Base-by-base conservation (phyloP, 441 rosid genomes). In the Manihot esculenta region DNA sequence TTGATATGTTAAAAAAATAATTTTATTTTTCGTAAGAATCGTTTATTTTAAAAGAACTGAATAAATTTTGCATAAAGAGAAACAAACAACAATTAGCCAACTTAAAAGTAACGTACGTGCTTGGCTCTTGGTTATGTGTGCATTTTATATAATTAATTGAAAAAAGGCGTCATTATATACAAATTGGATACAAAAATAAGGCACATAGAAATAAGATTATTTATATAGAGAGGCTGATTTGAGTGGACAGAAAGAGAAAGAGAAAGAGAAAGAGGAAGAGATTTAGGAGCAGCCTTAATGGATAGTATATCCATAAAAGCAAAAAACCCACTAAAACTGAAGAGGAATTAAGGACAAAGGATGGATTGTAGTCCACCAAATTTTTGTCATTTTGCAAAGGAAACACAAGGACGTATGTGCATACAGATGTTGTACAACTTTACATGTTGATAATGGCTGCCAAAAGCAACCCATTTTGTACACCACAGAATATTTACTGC, bases 321-420 rank as follows among this genome's bases (percentile, higher is more conserved):
- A 35, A 33, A 3, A 38, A 38, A 5, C 5, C 48, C 64, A 38
- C 24, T 35, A 35, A 10, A 35, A 0, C 5, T 38, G 9, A 38
- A 38, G 20, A 3, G 24, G 67, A 41, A 35, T 13, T 42, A 23
- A 24, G 6, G 54, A 3, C 12, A 63, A 63, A 14, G 35, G 23
- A 63, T 44, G 66, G 66, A 63, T 63, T 63, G 53, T 45, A 24
- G 13, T 23, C 35, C 50, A 62, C 67, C 67, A 45, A 44, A 38
- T 5, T 5, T 23, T 64, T 47, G 55, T 64, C 23, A 51, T 53
- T 7, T 53, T 47, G 2, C 2, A 45, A 38, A 63, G 35, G 53
- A 33, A 44, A 23, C 53, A 63, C 6, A 63, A 5, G 9, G 50
- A 41, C 66, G 12, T 1, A 30, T 30, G 4, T 4, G 4, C 33